Evolutionary conservation across 768 basidiomycete species (phyloP), one percentile per base, ranked within the genome.

Genomic region (Podaxis rugospora): DNA sequence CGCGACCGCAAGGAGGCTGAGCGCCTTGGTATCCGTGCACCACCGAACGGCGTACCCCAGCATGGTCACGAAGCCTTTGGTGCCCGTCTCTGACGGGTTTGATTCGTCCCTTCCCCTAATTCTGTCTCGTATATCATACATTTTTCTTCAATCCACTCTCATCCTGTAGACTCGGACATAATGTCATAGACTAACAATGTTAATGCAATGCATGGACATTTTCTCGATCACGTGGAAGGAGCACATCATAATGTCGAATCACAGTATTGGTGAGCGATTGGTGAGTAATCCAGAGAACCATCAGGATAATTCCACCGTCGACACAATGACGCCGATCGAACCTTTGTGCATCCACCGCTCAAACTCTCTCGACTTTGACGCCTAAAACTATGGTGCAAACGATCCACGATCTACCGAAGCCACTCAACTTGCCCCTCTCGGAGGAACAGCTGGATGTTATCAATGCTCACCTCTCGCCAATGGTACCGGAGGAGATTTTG

Each of bases 401-500:
- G 46, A 44, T 55, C 46, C 51, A 63, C 6, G 61, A 64, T 13
- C 73, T 80, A 57, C 71, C 75, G 40, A 76, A 77, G 52, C 80
- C 80, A 1, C 76, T 89, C 40, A 66, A 78, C 54, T 77, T 86
- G 9, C 90, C 90, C 0, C 71, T 91, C 52, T 77, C 84, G 1
- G 59, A 72, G 57, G 83, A 82, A 54, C 77, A 87, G 62, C 81
- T 96, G 40, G 74, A 77, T 21, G 69, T 75, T 32, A 85, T 95
- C 76, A 98, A 98, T 70, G 79, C 77, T 9, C 75, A 92, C 69
- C 86, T 99, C 7, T 79, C 79, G 37, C 70, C 79, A 1, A 83
- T 93, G 62, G 79, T 85, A 0, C 93, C 97, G 1, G 88, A 93
- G 65, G 83, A 93, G 63, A 93, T 98, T 65, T 81, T 99, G 56